Base-by-base conservation (phyloP, 306 rosid genomes). In the Gillenia trifoliata region DNA sequence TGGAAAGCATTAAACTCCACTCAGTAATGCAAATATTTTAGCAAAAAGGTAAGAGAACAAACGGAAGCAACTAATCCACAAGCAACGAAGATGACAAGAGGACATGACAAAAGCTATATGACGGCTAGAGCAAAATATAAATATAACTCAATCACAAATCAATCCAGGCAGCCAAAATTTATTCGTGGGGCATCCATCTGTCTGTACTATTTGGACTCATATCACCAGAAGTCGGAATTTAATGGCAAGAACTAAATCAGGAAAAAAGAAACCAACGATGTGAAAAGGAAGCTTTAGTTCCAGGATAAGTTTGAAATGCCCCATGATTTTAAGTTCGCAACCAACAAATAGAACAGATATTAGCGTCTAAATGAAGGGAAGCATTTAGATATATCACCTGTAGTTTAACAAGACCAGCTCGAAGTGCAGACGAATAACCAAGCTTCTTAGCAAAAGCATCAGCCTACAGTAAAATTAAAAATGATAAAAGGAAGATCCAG, bases 391-490 rank as follows among this genome's bases (percentile, higher is more conserved):
- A 73, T 61, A 68, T 80, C 60, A 91, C 96, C 96, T 90, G 96
- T 84, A 93, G 80, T 83, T 85, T 91, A 83, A 93, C 97, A 8
- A 90, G 89, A 76, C 88, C 94, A 70, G 87, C 80, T 36, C 96
- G 89, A 60, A 91, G 84, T 68, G 80, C 49, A 55, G 92, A 60
- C 16, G 92, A 80, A 77, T 87, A 93, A 78, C 96, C 97, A 78
- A 91, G 98, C 75, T 85, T 91, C 84, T 85, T 87, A 57, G 91
- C 97, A 62, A 93, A 93, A 73, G 80, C 88, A 82, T 93, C 98
- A 74, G 97, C 98, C 98, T 93, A 80, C 81, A 82, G 64, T 41
- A 52, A 73, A 29, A 52, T 52, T 19, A 61, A 57, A 59, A 23
- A 49, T 15, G 66, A n/a, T 78, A 60, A 79, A 19, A 30, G 63